Evolutionary conservation across 257 asterid species (phyloP).

Genomic region (Ajuga chamaepitys): DNA sequence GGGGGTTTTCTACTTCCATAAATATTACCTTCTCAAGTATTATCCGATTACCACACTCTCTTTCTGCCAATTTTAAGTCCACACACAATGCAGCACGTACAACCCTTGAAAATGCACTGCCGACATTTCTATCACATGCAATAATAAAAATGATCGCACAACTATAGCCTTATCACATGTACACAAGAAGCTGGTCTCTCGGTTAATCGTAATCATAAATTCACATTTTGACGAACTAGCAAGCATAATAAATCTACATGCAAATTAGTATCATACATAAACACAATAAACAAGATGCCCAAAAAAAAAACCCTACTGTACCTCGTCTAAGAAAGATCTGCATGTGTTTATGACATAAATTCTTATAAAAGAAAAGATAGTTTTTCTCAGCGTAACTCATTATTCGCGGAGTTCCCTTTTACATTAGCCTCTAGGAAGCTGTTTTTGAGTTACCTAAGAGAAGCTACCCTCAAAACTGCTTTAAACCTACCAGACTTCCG

Average conservation of each 20-base stretch:
- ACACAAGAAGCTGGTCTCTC: background rate
- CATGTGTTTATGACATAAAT: no score
- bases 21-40: no score
- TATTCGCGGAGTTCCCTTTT: conserved; percentile 23
- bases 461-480: conserved; percentile 17
- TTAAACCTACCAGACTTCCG: conserved; percentile 12
- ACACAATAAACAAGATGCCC: no score
- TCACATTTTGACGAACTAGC: background rate
- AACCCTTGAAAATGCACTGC: background rate
- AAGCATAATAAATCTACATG: background rate
- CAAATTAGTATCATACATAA: no score
- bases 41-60: no score
- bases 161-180: no score
- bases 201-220: background rate
- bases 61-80: no score
- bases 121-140: conserved; percentile 11
- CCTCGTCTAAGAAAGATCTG: no score
- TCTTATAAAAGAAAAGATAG: no score
- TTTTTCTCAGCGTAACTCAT: conserved; percentile 19
- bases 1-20: no score
- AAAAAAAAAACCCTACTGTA: no score
- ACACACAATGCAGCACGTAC: no score
- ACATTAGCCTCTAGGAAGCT: conserved; percentile 14
- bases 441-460: conserved; percentile 6
- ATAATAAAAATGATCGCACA: conserved; percentile 1